Percentiles rank a stretch among this genome's conserved stretches.
phyloP scores from a whole-genome alignment of 208 protist species.

The Trypanosoma cruzi region DNA sequence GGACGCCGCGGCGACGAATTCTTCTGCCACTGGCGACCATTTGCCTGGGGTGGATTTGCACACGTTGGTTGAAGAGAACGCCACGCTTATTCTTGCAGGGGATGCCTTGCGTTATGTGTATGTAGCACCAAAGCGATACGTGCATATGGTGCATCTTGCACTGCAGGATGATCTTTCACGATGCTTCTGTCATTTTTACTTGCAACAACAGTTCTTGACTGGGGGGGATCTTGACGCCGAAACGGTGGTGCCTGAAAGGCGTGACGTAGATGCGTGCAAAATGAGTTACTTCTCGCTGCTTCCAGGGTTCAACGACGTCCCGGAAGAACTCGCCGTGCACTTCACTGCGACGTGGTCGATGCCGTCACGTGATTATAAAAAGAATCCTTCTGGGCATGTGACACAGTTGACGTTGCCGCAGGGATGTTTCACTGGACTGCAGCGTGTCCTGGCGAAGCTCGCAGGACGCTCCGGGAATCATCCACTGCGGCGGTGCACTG shows the following conservation, averaged over 20 bases:
- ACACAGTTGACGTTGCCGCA: neutral
- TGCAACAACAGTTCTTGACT: neutral
- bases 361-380: neutral
- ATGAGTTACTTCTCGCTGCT: neutral
- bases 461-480: neutral
- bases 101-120: neutral
- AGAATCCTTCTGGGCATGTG: no score
- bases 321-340: neutral
- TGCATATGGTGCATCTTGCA: neutral
- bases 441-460: neutral
- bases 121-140: conserved; percentile 3
- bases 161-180: conserved; percentile 11
- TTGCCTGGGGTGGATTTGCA: neutral
- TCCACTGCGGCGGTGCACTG: neutral
- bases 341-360: neutral
- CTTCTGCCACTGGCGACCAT: neutral
- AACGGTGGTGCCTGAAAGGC: neutral
- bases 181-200: conserved; percentile 10
- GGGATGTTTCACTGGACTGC: neutral
- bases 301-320: neutral
- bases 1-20: neutral
- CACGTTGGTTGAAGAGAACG: neutral
- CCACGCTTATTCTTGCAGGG: conserved; percentile 10
- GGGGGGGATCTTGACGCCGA: neutral
- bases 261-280: neutral